phyloP scores from a whole-genome alignment of 176 grass and related monocot genomes.

The Ensete ventricosum region DNA sequence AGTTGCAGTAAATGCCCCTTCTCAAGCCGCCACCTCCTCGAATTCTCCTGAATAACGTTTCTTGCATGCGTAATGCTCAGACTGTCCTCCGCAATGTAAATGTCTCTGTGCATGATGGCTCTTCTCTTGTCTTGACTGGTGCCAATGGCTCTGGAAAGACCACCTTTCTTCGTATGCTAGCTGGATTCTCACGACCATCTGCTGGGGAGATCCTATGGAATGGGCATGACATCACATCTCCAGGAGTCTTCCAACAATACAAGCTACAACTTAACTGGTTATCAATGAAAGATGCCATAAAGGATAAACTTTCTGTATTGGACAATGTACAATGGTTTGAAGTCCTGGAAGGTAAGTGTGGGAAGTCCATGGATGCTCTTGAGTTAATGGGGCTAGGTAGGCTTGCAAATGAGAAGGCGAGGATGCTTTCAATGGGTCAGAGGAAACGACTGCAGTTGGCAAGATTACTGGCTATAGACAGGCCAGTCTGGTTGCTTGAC shows the following conservation, averaged over 20 bases:
- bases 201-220: conserved; percentile 83
- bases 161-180: conserved; percentile 85
- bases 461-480: conserved; percentile 69
- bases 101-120: conserved; percentile 73
- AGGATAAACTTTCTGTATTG: conserved; percentile 73
- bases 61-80: conserved; percentile 92
- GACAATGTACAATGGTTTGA: conserved; percentile 99
- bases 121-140: conserved; percentile 70
- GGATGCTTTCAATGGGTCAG: conserved; percentile 97
- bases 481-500: conserved; percentile 89
- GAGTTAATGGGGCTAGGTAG: conserved; percentile 88
- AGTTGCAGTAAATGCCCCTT: conserved; percentile 36
- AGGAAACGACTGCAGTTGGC: conserved; percentile 75
- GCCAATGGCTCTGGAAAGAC: conserved; percentile 88
- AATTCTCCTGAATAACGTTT: conserved; percentile 65
- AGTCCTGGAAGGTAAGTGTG: conserved; percentile 72
- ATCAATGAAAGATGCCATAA: conserved; percentile 76
- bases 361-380: conserved; percentile 42
- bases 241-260: conserved; percentile 90
- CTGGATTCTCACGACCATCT: conserved; percentile 78
- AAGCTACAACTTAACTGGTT: conserved; percentile 95
- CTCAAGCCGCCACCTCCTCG: conserved; percentile 49
- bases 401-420: conserved; percentile 83
- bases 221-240: conserved; percentile 58
- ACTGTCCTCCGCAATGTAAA: conserved; percentile 78